Conservation (phyloP, 2,329 filamentous ascomycete species). For the Elsinoe perseae region DNA sequence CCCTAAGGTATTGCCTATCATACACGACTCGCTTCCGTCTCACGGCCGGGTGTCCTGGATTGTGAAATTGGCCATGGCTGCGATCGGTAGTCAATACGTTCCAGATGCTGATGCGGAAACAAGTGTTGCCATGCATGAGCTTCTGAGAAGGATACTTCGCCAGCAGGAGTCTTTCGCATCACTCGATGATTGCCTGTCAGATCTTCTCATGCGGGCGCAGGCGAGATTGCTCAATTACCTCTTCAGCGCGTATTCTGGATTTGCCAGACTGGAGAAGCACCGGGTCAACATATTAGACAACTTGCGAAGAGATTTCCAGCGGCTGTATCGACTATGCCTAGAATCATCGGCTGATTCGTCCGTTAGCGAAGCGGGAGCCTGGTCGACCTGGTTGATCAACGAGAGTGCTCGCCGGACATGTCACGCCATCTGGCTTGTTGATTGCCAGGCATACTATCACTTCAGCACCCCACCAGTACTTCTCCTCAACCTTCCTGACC, state of each 20-base stretch:
- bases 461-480: conserved; percentile 18
- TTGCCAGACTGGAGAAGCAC: background rate
- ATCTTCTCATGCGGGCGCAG: background rate
- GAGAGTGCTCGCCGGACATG: conserved; percentile 18
- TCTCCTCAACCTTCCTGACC: conserved; percentile 12
- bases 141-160: background rate
- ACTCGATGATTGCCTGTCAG: background rate
- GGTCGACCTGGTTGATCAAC: conserved; percentile 14
- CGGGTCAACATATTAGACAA: background rate
- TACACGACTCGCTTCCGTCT: conserved; percentile 21
- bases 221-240: conserved; percentile 6
- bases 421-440: conserved; percentile 22
- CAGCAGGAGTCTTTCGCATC: background rate
- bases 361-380: background rate
- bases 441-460: conserved; percentile 20
- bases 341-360: no score
- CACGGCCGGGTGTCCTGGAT: conserved; percentile 17
- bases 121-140: conserved; percentile 10
- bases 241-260: background rate
- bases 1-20: conserved; percentile 24
- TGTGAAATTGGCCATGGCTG: conserved; percentile 23
- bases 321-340: background rate
- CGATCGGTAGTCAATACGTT: conserved; percentile 23
- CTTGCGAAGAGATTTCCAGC: background rate
- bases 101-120: background rate